Evolutionary conservation across 2,329 filamentous ascomycete species (phyloP), one percentile per base, ranked within the genome.

Genomic region (Nemania diffusa): DNA sequence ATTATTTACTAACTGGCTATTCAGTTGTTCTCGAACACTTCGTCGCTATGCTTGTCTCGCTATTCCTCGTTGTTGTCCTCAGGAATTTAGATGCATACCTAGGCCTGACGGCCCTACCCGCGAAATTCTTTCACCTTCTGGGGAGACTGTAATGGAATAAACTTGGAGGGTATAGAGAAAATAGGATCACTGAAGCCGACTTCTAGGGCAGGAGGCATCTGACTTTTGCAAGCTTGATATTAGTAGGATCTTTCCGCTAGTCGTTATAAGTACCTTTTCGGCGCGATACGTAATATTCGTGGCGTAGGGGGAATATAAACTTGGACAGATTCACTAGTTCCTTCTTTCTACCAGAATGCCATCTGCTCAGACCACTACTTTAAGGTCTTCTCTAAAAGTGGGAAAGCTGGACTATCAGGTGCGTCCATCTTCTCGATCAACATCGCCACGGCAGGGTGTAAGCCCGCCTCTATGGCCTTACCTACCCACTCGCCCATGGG

Each of bases 381-480:
- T n/a, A n/a, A n/a, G n/a, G n/a, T n/a, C n/a, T n/a, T n/a, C n/a
- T n/a, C n/a, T n/a, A n/a, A n/a, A n/a, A n/a, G n/a, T n/a, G 42
- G 42, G 15, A 9, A 46, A 46, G 4, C 17, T 3, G 42, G 20
- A 3, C 3, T 22, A 4, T 5, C 15, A 3, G 17, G 17, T 3
- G 2, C 17, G 9, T 46, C 63, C 46, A 69, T 56, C 3, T 7
- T 55, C 6, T 66, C 63, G 17, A 69, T 62, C 9, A 69, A 44
- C 3, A 20, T 51, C 15, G 57, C 67, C 6, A 69, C 64, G 13
- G 34, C 61, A n/a, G 67, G 64, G 15, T 67, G 67, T 24, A 69
- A 6, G 5, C 67, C 67, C 6, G 46, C 53, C 11, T 22, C 20
- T 9, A 64, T 8, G 8, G 64, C 64, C 7, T 9, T 26, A 1